Evolutionary conservation across 495 filamentous ascomycete genomes (phyloP).

Genomic region (Xylaria intraflava): DNA sequence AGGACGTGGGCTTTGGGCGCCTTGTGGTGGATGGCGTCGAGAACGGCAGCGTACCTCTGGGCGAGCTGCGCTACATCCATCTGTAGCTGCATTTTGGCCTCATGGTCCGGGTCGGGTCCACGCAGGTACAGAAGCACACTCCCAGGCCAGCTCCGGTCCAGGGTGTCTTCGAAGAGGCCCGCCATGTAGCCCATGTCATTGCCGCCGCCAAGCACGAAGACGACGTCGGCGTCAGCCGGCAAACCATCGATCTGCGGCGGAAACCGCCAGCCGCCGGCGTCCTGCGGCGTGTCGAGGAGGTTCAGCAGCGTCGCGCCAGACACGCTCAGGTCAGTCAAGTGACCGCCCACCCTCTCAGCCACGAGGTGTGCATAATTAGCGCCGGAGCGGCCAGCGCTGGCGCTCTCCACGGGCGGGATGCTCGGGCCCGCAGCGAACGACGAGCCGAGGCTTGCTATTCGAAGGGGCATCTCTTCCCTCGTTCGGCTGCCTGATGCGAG

Average conservation of each 20-base stretch:
- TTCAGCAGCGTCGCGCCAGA: conserved; percentile 40
- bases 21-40: conserved; percentile 33
- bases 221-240: conserved; percentile 31
- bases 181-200: conserved; percentile 44
- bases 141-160: conserved; percentile 15
- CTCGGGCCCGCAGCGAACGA: conserved; percentile 44
- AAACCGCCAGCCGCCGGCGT: conserved; percentile 20
- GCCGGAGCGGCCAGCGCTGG: conserved; percentile 29
- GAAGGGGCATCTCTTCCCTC: conserved; percentile 18
- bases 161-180: conserved; percentile 31
- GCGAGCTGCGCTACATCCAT: conserved; percentile 23
- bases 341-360: conserved; percentile 19
- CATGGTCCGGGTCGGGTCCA: conserved; percentile 10
- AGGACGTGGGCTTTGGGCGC: conserved; percentile 32
- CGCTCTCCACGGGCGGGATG: conserved; percentile 32
- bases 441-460: conserved; percentile 32
- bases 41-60: conserved; percentile 25
- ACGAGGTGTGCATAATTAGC: conserved; percentile 40
- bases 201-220: conserved; percentile 38
- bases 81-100: not conserved
- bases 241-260: conserved; percentile 34
- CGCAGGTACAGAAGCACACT: conserved; percentile 8
- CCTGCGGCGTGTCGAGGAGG: conserved; percentile 33
- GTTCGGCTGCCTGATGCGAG: not conserved
- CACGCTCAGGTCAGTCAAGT: conserved; percentile 37